Base-by-base conservation (phyloP, 495 filamentous ascomycete species). In the Neurospora africana region DNA sequence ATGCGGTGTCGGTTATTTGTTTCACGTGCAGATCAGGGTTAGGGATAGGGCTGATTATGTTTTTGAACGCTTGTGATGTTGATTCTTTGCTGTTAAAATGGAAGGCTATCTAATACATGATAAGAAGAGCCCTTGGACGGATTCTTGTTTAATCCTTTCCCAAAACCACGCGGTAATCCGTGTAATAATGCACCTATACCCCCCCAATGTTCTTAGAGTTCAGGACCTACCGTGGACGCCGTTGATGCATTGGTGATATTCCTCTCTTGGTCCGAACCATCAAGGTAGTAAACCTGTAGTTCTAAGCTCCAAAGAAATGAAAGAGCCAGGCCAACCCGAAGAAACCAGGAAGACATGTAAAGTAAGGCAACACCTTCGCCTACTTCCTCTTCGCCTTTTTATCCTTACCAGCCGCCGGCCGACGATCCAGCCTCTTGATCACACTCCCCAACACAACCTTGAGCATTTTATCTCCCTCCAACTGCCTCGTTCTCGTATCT, bases 371-470 rank as follows among this genome's bases (percentile, higher is more conserved):
- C 1, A 53, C 4, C 11, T 58, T 58, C 4, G 47, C 5, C 47
- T 58, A 58, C 21, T 58, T 27, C 11, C 5, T 27, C 21, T 58
- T 58, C 11, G 21, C 47, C 47, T 1, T 27, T 27, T 2, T 27
- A 15, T 58, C 53, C 73, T 74, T 72, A 1, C 74, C 74, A 30
- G 72, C 71, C 33, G 72, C 1, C 27, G 43, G 37, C 69, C 72
- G 68, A 30, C 88, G 83, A 78, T 93, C 91, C 36, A 91, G 78
- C 71, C 87, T 79, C 73, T 84, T 83, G 76, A 91, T 86, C 17
- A 95, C 91, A 13, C 90, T 88, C 8, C 93, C 93, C 19, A 97
- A 82, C 3, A 96, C 93, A 69, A 86, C 87, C 81, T 98, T 98
- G 71, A 98, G 79, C 71, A 98, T 91, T 0, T 88, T 90, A 5